A percentile compares a stretch with the other conserved stretches of the same genome.
Conservation (phyloP, 2,329 filamentous ascomycete species). For the Dothideomycetes sp. region DNA sequence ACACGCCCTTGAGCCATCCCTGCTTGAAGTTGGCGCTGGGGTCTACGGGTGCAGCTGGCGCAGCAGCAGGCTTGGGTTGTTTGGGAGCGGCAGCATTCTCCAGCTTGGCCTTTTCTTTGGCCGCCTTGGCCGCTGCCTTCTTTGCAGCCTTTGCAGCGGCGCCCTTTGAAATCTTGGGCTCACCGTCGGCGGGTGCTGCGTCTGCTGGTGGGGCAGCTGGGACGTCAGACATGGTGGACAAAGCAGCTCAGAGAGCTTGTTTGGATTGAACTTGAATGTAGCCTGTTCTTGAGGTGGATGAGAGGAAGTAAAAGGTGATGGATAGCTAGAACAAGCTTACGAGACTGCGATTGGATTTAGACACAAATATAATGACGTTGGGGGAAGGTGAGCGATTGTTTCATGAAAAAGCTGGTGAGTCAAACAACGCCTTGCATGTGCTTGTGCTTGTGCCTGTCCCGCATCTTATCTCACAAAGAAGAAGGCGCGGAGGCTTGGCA, state of each 20-base stretch:
- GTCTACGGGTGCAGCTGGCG: slow-evolving; percentile 8
- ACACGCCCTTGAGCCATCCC: slow-evolving; percentile 39
- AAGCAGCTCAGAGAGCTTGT: no score
- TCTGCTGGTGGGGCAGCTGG: slow-evolving; percentile 8
- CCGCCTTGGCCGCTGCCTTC: slow-evolving; percentile 36
- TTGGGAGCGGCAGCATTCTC: slow-evolving; percentile 19
- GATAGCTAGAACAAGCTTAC: no score
- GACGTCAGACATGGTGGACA: slow-evolving; percentile 18
- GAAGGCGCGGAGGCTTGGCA: background rate
- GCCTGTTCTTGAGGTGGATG: no score
- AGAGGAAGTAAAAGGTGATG: no score
- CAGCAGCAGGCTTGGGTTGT: slow-evolving; percentile 10
- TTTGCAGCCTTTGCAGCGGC: slow-evolving; percentile 39
- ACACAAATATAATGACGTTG: background rate
- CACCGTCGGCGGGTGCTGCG: slow-evolving; percentile 10
- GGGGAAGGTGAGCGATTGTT: background rate
- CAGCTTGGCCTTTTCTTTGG: slow-evolving; percentile 25
- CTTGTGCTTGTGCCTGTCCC: background rate
- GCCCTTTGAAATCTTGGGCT: slow-evolving; percentile 32
- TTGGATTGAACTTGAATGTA: no score
- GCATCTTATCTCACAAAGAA: background rate
- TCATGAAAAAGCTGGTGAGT: background rate
- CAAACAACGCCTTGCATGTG: background rate
- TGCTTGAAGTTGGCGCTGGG: slow-evolving; percentile 36
- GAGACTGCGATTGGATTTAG: background rate